Evolutionary conservation across 352 stramenopile genomes (phyloP), one percentile per base, ranked within the genome.

Genomic region (Sclerospora graminicola): DNA sequence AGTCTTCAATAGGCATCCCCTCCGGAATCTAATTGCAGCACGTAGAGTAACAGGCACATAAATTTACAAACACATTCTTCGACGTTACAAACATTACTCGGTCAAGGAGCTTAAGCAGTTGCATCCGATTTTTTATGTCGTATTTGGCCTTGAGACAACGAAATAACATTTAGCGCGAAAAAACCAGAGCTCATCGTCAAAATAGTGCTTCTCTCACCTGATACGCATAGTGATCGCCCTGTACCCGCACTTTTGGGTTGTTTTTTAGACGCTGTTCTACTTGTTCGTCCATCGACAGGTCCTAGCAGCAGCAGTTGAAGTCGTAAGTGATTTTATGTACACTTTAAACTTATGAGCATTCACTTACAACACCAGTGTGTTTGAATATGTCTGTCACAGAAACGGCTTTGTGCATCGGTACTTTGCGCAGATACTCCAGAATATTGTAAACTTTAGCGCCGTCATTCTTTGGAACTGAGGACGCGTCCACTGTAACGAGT

Each of bases 391-490:
- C 74, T 14, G 57, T 23, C 38, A 79, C 65, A 7, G 73, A 63
- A 18, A 89, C 77, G 1, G 80, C 51, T 48, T 82, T 76, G 57
- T 92, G 80, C 66, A 85, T 80, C 1, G 75, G 70, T 16, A 92
- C 64, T 54, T 80, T 85, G 60, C 79, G 74, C 45, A 91, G 49
- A 41, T 85, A 91, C 53, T 89, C 72, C 13, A 91, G 64, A 61
- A 91, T 88, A 57, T 91, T 89, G 64, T 91, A 89, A 7, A 89
- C 73, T 43, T 89, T 89, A 44, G 73, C 73, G 45, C 77, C 77
- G 48, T 89, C 77, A 71, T 89, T 89, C 58, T 86, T 89, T 39
- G 76, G 76, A 48, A 88, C 76, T 8, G 63, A 71, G 9, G 77
- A 89, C 34, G 74, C 74, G 45, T 89, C 77, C 38, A 89, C 77